Base-by-base conservation (phyloP, 495 filamentous ascomycete genomes). In the Talaromyces trachyspermus region DNA sequence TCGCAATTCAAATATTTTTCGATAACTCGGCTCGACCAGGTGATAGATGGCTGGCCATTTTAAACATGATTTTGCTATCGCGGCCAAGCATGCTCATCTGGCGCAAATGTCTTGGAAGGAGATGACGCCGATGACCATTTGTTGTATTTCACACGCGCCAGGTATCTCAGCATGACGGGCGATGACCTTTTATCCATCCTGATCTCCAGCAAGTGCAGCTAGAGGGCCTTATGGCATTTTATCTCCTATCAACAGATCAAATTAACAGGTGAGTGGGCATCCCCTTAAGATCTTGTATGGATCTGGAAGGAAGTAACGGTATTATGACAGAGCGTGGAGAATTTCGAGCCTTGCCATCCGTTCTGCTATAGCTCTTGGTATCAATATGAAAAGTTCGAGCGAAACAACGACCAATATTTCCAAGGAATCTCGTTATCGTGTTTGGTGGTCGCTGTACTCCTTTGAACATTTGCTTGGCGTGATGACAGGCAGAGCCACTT, bases 11-110 rank as follows among this genome's bases (percentile, higher is more conserved):
- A 53, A 43, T 64, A 58, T 8, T 73, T 70, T 73, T 64, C 25
- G 59, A 69, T 22, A 70, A 61, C 22, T 47, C 58, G 10, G 63
- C 63, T 5, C 62, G 56, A n/a, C 67, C 71, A 4, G 69, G 70
- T 7, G 62, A 66, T 26, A 75, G 76, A 29, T 84, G 78, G 78
- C 63, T 81, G 29, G 77, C 79, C 0, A 81, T 78, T 25, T 49
- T 84, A 23, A 86, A 86, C 54, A 60, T 84, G 45, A 75, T 85
- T 14, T 83, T 86, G 82, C 83, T 15, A 83, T 85, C 45, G 69
- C 70, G 5, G 70, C 80, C 9, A 73, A 74, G 45, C 77, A 82
- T 58, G 70, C 72, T 15, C 70, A 78, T 50, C 66, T 85, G 9
- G 58, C 62, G 6, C 70, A 72, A 46, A 74, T 71, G 11, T 63